These are phyloP conservation scores for Mycena polygramma DNA, from an alignment of 768 basidiomycete genomes.

Conservation along the genomic window DNA sequence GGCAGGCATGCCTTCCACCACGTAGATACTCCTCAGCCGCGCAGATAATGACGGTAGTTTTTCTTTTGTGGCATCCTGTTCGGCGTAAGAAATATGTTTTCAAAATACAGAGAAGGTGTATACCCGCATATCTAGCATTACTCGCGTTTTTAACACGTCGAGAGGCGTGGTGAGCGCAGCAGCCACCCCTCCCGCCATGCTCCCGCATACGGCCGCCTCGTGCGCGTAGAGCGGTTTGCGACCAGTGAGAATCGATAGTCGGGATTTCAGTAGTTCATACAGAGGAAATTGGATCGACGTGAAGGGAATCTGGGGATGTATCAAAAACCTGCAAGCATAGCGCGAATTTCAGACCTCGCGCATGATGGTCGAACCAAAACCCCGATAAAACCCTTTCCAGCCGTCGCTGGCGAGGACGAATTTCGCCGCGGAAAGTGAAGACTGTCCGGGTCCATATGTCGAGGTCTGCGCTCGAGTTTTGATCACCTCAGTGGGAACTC, in stretches of 20 bases:
- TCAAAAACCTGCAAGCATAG: conserved; percentile 46
- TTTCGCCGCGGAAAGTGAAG: conserved; percentile 72
- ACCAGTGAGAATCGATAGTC: conserved; percentile 65
- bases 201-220: conserved; percentile 91
- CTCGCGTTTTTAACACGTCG: conserved; percentile 96
- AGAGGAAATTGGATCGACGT: conserved; percentile 69
- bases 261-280: conserved; percentile 80
- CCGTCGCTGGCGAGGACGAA: conserved; percentile 74
- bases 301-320: conserved; percentile 75
- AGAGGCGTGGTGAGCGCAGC: conserved; percentile 94
- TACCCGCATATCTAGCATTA: conserved; percentile 94
- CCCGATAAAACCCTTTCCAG: conserved; percentile 85
- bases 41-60: conserved; percentile 66
- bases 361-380: conserved; percentile 85
- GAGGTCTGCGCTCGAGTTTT: conserved; percentile 94
- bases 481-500: conserved; percentile 96
- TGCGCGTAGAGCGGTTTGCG: conserved; percentile 73
- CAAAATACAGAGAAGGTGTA: conserved; percentile 36
- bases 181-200: conserved; percentile 90
- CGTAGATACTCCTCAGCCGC: conserved; percentile 77
- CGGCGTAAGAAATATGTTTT: background rate
- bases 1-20: conserved; percentile 76
- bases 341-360: conserved; percentile 60
- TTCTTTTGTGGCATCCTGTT: conserved; percentile 63
- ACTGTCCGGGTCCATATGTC: conserved; percentile 70